phyloP scores from a whole-genome alignment of 371 early-diverging fungal genomes.

The Funneliformis caledonium region DNA sequence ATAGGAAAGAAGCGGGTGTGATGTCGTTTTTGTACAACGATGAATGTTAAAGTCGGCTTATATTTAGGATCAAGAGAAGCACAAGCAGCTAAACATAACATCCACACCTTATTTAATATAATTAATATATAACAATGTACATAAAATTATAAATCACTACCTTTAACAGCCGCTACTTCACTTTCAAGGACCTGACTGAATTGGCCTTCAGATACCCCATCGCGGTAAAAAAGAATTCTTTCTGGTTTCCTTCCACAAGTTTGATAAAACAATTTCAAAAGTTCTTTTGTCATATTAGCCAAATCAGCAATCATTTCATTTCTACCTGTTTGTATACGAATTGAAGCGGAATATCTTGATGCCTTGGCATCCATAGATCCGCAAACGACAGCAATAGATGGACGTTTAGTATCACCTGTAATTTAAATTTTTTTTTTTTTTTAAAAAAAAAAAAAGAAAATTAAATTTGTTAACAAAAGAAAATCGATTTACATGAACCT shows the following conservation, averaged over 20 bases:
- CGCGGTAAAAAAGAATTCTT: conserved; percentile 83
- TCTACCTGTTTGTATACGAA: conserved; percentile 82
- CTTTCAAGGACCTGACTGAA: conserved; percentile 65
- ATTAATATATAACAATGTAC: too few relatives aligned
- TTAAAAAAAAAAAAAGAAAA: conserved; percentile 42
- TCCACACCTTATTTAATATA: too few relatives aligned
- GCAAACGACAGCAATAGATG: conserved; percentile 89
- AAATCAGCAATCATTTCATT: conserved; percentile 90
- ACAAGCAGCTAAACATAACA: conserved; percentile 64
- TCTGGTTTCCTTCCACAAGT: conserved; percentile 56
- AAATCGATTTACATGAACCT: conserved; percentile 44
- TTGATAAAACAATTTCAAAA: conserved; percentile 77
- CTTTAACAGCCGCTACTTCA: conserved; percentile 74
- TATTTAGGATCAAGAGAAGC: conserved; percentile 68
- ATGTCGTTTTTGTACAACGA: conserved; percentile 96
- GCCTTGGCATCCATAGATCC: conserved; percentile 86
- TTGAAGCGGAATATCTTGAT: conserved; percentile 80
- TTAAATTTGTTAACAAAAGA: not conserved
- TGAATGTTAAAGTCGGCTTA: conserved; percentile 85
- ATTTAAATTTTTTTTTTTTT: not conserved
- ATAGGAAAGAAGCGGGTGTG: conserved; percentile 92
- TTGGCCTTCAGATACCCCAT: conserved; percentile 80
- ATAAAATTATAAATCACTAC: conserved; percentile 41
- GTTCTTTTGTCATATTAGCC: conserved; percentile 78
- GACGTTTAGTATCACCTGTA: conserved; percentile 58